These are phyloP conservation scores for Boletus rubescentipes DNA, from an alignment of 768 basidiomycete species.

Conservation along the genomic window DNA sequence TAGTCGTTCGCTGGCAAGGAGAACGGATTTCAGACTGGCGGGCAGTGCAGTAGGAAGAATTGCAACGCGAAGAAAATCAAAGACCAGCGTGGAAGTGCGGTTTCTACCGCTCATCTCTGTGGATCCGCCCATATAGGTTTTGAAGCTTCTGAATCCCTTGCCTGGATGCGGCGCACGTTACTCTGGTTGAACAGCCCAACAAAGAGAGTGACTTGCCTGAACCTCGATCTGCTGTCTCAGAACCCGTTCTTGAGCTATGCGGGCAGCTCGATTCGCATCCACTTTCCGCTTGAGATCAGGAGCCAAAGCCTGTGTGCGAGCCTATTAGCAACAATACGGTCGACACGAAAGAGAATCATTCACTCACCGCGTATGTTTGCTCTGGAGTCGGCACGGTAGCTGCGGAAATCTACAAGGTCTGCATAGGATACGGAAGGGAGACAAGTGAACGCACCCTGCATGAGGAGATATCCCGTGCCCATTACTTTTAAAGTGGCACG, in stretches of 20 bases:
- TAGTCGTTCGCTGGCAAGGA: background rate
- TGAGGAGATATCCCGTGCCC: conserved; percentile 54
- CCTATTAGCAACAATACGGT: background rate
- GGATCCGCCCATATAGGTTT: conserved; percentile 37
- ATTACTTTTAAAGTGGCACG: conserved; percentile 40
- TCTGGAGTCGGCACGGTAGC: conserved; percentile 37
- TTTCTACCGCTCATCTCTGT: conserved; percentile 15
- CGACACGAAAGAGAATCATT: background rate
- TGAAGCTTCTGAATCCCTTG: conserved; percentile 26
- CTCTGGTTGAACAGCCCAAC: background rate
- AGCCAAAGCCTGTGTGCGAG: conserved; percentile 49
- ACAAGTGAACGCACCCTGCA: conserved; percentile 49
- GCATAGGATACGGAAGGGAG: conserved; percentile 1
- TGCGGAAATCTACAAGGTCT: conserved; percentile 13
- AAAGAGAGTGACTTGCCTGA: conserved; percentile 42
- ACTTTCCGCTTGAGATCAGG: conserved; percentile 65
- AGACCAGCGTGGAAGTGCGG: background rate
- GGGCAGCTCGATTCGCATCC: conserved; percentile 53
- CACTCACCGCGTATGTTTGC: conserved; percentile 36
- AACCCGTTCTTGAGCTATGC: conserved; percentile 53
- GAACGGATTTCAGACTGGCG: background rate
- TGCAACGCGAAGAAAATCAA: background rate
- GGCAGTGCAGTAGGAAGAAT: conserved; percentile 3
- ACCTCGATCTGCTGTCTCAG: conserved; percentile 50
- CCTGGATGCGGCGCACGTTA: conserved; percentile 14